Evolutionary conservation across 208 protist species (phyloP).

Genomic region (Novymonas esmeraldas): DNA sequence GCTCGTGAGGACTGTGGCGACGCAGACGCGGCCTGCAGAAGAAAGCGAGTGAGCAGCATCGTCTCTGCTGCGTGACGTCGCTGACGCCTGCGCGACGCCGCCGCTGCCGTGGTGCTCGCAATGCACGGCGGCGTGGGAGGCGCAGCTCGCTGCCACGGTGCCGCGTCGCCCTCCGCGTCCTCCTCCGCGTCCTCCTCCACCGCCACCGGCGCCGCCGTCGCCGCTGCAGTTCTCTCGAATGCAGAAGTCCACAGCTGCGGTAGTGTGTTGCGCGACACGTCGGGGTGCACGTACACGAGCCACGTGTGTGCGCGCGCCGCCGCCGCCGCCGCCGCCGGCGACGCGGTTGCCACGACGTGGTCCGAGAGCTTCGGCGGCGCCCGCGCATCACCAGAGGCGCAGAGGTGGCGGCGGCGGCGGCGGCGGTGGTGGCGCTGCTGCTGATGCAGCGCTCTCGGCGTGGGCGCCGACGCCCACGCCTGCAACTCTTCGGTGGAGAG

Average conservation of each 20-base stretch:
- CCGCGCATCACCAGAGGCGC: neutral
- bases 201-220: neutral
- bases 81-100: neutral
- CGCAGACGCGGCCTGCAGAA: conserved; percentile 1
- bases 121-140: neutral
- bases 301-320: conserved; percentile 10
- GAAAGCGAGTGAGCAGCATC: conserved; percentile 20
- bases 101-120: neutral
- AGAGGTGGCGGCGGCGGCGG: neutral
- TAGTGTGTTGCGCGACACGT: neutral
- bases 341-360: neutral
- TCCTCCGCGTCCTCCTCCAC: neutral
- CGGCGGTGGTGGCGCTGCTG: neutral
- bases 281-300: conserved; percentile 28
- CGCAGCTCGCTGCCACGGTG: neutral
- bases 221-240: neutral
- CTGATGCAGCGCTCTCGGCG: neutral
- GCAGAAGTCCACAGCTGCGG: conserved; percentile 3
- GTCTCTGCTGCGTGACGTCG: conserved; percentile 12
- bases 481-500: conserved; percentile 17
- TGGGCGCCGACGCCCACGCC: neutral
- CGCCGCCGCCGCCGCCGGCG: neutral
- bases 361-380: neutral
- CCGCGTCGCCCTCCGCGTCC: neutral
- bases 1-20: neutral